These are phyloP conservation scores for Xylariaceae sp. DNA, from an alignment of 2,329 filamentous ascomycete genomes.

Conservation along the genomic window DNA sequence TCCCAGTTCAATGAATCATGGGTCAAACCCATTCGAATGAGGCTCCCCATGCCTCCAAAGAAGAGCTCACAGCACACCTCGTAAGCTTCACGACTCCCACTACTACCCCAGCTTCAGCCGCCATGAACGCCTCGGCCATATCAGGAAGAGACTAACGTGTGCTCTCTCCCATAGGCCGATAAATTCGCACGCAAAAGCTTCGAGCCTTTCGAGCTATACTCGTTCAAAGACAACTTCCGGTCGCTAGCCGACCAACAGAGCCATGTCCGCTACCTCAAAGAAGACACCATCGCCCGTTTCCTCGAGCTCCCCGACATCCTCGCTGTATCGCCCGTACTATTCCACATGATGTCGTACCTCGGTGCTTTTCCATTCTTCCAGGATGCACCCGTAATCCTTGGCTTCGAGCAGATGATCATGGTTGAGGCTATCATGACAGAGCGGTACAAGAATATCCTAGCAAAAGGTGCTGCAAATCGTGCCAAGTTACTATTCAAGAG, in stretches of 20 bases:
- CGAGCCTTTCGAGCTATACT: slow-evolving; percentile 69
- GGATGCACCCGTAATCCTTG: slow-evolving; percentile 67
- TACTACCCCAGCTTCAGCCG: slow-evolving; percentile 19
- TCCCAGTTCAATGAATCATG: slow-evolving; percentile 37
- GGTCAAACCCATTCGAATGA: slow-evolving; percentile 52
- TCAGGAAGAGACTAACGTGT: slow-evolving; percentile 1
- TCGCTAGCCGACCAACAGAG: slow-evolving; percentile 65
- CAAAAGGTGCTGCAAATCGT: slow-evolving; percentile 55
- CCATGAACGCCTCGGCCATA: not conserved
- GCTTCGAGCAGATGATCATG: slow-evolving; percentile 68
- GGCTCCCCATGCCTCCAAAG: slow-evolving; percentile 43
- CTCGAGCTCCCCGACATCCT: slow-evolving; percentile 71
- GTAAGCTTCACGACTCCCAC: slow-evolving; percentile 32
- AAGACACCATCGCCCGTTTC: slow-evolving; percentile 68
- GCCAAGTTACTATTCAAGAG: slow-evolving; percentile 68
- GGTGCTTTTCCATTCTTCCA: slow-evolving; percentile 72
- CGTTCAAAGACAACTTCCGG: slow-evolving; percentile 70
- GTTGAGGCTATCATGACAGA: slow-evolving; percentile 71
- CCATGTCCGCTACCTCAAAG: slow-evolving; percentile 63
- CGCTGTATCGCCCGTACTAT: slow-evolving; percentile 64
- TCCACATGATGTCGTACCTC: slow-evolving; percentile 69
- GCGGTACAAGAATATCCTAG: slow-evolving; percentile 62
- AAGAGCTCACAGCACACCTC: slow-evolving; percentile 50
- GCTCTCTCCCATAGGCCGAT: slow-evolving; percentile 44
- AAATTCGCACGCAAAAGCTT: slow-evolving; percentile 70